A percentile compares a stretch with the other conserved stretches of the same genome.
Conservation (phyloP, 1,139 yeast genomes). For the Geotrichum phurueaensis region DNA sequence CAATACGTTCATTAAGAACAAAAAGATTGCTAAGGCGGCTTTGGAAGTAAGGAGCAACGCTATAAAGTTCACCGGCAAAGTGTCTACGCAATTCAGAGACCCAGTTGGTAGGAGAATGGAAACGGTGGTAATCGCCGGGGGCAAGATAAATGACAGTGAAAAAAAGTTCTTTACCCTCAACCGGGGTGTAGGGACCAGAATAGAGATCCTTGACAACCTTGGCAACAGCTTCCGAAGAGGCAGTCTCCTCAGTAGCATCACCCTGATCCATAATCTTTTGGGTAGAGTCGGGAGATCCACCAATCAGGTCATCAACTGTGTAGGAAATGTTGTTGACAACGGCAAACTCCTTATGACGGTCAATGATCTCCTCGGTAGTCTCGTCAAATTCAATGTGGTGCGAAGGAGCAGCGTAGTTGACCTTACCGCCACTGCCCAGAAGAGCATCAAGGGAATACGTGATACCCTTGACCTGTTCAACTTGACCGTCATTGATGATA, state of each 20-base stretch:
- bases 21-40: constrained; percentile 78
- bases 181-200: constrained; percentile 27
- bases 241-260: constrained; percentile 31
- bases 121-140: constrained; percentile 97
- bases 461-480: constrained; percentile 96
- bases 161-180: constrained; percentile 54
- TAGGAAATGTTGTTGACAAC: constrained; percentile 68
- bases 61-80: constrained; percentile 90
- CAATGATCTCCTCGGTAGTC: constrained; percentile 31
- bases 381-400: constrained; percentile 46
- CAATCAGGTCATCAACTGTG: constrained; percentile 63
- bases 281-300: constrained; percentile 34
- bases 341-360: constrained; percentile 72
- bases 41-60: constrained; percentile 96
- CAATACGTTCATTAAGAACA: constrained; percentile 91
- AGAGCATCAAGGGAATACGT: constrained; percentile 87
- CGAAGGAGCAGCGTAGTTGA: constrained; percentile 55
- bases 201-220: constrained; percentile 27
- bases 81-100: constrained; percentile 90
- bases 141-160: constrained; percentile 93
- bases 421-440: constrained; percentile 48
- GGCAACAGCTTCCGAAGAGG: constrained; percentile 21
- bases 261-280: constrained; percentile 28
- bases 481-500: constrained; percentile 68
- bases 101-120: constrained; percentile 96